phyloP scores from a whole-genome alignment of 805 yeast genomes.

The Phaffomyces thermotolerans region DNA sequence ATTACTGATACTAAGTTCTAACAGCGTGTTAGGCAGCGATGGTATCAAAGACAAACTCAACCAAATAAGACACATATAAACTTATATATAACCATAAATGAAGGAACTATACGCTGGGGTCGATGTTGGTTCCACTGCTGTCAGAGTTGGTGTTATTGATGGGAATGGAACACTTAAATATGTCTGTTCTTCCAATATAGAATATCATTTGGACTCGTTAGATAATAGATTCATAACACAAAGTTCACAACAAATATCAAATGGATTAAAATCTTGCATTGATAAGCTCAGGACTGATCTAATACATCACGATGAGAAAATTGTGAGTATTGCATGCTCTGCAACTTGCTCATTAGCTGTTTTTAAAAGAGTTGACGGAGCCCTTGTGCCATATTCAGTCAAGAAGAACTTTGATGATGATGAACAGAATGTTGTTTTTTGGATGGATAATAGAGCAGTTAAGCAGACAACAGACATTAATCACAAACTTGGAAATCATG shows the following conservation, averaged over 20 bases:
- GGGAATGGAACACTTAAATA: conserved; percentile 14
- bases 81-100: background rate
- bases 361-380: conserved; percentile 14
- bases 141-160: conserved; percentile 31
- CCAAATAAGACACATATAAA: too few species aligned
- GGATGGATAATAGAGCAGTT: conserved; percentile 51
- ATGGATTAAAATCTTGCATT: conserved; percentile 24
- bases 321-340: conserved; percentile 32
- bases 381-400: conserved; percentile 28
- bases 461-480: conserved; percentile 27
- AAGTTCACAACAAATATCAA: conserved; percentile 32
- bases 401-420: conserved; percentile 18
- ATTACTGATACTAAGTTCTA: too few species aligned
- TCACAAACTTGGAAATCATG: conserved; percentile 8
- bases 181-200: conserved; percentile 14
- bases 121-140: conserved; percentile 47
- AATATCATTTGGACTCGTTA: conserved; percentile 17
- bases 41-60: too few species aligned
- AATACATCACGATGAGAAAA: background rate
- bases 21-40: too few species aligned
- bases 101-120: conserved; percentile 27
- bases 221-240: conserved; percentile 31
- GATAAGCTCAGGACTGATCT: conserved; percentile 1
- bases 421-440: conserved; percentile 39
- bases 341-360: conserved; percentile 60